Evolutionary conservation across 2,329 filamentous ascomycete genomes (phyloP).

Genomic region (Thelonectria rubi): DNA sequence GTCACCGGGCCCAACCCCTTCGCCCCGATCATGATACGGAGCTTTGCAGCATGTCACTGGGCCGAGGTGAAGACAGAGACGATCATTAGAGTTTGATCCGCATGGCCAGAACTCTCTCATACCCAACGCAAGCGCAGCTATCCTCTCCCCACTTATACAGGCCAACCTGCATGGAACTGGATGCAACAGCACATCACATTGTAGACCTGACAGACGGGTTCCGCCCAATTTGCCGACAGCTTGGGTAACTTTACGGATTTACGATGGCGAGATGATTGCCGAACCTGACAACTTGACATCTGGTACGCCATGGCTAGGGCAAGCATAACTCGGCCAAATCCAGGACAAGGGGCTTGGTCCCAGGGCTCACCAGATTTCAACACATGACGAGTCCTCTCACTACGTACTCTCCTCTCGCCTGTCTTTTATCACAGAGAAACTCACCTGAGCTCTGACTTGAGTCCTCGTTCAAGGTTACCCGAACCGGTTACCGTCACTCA

Average conservation of each 20-base stretch:
- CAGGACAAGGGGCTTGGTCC: neutral
- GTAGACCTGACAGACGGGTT: neutral
- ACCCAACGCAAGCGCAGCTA: neutral
- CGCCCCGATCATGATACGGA: slow-evolving; percentile 4
- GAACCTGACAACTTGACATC: neutral
- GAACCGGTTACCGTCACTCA: neutral
- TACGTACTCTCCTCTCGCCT: neutral
- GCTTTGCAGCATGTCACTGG: neutral
- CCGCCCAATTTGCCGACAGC: neutral
- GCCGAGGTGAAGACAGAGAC: slow-evolving; percentile 1
- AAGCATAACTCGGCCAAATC: neutral
- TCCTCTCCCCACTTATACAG: slow-evolving; percentile 1
- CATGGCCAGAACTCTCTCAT: neutral
- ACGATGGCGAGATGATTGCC: neutral
- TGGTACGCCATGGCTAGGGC: neutral
- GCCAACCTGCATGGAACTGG: neutral
- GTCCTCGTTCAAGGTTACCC: neutral
- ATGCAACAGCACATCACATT: neutral
- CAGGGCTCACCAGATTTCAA: neutral
- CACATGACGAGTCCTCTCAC: neutral
- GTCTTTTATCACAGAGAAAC: neutral
- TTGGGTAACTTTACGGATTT: neutral
- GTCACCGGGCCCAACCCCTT: slow-evolving; percentile 1
- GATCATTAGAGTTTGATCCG: slow-evolving; percentile 1
- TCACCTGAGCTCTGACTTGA: neutral